Evolutionary conservation across 176 grass and related monocot genomes (phyloP).

Genomic region (Dendrocalamus sinicus): DNA sequence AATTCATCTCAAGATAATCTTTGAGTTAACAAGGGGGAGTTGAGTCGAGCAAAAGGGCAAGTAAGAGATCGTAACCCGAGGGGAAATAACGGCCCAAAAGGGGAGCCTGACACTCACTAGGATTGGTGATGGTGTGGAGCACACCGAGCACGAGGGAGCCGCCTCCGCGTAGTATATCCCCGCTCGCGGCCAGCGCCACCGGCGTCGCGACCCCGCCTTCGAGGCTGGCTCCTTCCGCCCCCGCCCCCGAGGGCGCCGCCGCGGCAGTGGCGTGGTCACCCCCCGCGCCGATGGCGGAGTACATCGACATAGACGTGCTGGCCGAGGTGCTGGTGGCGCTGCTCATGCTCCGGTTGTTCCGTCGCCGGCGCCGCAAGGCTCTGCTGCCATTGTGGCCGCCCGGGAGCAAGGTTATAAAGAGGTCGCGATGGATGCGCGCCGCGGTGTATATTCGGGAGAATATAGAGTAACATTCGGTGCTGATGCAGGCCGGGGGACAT

Average conservation of each 20-base stretch:
- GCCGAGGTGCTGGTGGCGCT: constrained; percentile 27
- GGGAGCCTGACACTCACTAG: constrained; percentile 47
- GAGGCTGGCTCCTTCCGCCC: not conserved
- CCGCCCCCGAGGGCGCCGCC: not conserved
- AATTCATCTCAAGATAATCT: not conserved
- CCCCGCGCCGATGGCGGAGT: constrained; percentile 42
- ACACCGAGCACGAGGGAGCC: constrained; percentile 71
- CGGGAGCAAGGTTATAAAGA: constrained; percentile 48
- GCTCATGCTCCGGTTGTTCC: constrained; percentile 13
- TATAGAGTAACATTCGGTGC: too few species aligned
- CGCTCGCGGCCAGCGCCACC: constrained; percentile 29
- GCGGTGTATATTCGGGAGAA: too few species aligned
- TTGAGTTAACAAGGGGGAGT: not conserved
- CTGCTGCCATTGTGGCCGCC: constrained; percentile 21
- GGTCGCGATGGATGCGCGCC: not conserved
- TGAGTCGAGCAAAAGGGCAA: constrained; percentile 2
- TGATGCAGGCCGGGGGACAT: too few species aligned
- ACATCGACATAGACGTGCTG: constrained; percentile 48
- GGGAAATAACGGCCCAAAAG: constrained; percentile 20
- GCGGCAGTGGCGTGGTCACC: not conserved
- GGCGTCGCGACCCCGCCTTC: not conserved
- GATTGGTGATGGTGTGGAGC: constrained; percentile 59
- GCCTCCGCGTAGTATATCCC: constrained; percentile 52
- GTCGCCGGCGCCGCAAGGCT: constrained; percentile 8
- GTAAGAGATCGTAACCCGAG: not conserved